Conservation (phyloP, 2,329 filamentous ascomycete genomes). For the Alternaria metachromatica region DNA sequence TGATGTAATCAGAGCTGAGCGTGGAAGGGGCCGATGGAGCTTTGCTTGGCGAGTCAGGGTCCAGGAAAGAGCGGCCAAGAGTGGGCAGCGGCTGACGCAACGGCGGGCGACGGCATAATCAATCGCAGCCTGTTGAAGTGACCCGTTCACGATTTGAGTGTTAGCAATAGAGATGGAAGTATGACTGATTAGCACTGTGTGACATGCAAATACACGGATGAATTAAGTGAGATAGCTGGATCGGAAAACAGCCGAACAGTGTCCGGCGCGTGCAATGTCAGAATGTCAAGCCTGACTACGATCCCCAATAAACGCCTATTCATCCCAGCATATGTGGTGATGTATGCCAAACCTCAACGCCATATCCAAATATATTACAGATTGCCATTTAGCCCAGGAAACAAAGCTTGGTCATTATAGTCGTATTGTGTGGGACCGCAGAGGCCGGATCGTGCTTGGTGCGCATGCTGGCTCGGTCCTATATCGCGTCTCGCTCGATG, state of each 20-base stretch:
- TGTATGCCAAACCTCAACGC: conserved; percentile 15
- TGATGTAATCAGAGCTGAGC: not conserved
- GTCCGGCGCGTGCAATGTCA: not conserved
- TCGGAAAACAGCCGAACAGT: not conserved
- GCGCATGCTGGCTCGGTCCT: not conserved
- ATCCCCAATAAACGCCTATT: conserved; percentile 1
- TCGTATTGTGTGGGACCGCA: conserved; percentile 11
- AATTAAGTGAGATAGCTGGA: not conserved
- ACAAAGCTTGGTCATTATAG: conserved; percentile 26
- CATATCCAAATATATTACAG: conserved; percentile 32
- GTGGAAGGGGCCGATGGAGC: not conserved
- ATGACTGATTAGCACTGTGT: not conserved
- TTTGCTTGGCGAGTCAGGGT: not conserved
- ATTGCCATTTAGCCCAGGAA: conserved; percentile 24
- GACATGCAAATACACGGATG: not conserved
- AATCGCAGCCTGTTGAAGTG: not conserved
- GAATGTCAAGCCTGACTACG: not conserved
- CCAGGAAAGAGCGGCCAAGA: not conserved
- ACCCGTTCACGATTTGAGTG: not conserved
- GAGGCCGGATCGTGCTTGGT: not conserved
- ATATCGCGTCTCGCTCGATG: not conserved
- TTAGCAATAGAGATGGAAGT: not conserved
- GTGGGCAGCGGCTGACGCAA: not conserved
- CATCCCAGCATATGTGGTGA: conserved; percentile 6
- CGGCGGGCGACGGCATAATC: no score